Evolutionary conservation across 140 eudicot species (phyloP), one percentile per base, ranked within the genome.

Genomic region (Senecio squalidus): DNA sequence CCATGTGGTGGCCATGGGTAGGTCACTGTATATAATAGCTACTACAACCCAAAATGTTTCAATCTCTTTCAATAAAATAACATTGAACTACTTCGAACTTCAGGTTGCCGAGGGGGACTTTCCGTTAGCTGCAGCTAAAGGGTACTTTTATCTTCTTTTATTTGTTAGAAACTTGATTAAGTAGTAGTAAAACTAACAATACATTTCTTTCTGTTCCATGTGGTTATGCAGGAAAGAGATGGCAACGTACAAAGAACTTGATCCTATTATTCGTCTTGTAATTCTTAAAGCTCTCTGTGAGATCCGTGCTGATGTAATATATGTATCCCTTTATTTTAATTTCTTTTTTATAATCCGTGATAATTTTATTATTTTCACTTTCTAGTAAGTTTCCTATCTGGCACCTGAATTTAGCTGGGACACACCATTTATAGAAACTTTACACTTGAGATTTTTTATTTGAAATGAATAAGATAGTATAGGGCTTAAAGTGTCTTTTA

Each of bases 1-100:
- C 62, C 26, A 51, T 59, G 65, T 92, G 98, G 98, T 92, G 98
- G 98, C 95, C 86, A 40, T 84, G 96, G 98, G 98, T 92, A 79
- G 66, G 88, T 66, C 54, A 54, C 59, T 57, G 2, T 13, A 36
- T 49, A 25, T 39, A 9, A 13, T 11, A 24, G 23, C 51, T 9
- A 10, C 24, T 0, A 36, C 30, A 45, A 11, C 7, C 41, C 4
- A 17, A 36, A 48, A 16, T 52, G 9, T 34, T 20, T 23, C 9
- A 41, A 17, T 5, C 36, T 60, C 4, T 60, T 14, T 7, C n/a
- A 48, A 25, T 48, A 23, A 55, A 34, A 17, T 60, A 74, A 62
- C 65, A 28, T 30, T 1, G 23, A 34, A 9, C 21, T 24, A 64
- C 15, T 48, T 29, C 43, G 62, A 18, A n/a, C 7, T 60, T 53